Evolutionary conservation across 2,329 filamentous ascomycete species (phyloP), one percentile per base, ranked within the genome.

Genomic region (Fusarium falciforme): DNA sequence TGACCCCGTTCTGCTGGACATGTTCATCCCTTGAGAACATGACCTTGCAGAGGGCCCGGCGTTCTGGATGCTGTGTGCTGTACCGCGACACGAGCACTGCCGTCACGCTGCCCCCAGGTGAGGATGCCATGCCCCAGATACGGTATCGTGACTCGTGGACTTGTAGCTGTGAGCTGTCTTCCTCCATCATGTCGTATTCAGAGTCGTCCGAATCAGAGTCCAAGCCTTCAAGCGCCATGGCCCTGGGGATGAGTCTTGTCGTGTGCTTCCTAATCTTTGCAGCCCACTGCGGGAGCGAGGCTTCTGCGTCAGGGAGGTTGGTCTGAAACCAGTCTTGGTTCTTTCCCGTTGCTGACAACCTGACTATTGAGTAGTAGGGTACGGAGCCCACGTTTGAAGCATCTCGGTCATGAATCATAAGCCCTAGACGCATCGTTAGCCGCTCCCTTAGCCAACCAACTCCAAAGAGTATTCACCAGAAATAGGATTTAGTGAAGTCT

Each of bases 321-420:
- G 85, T 87, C 67, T 90, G 85, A 69, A 86, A 88, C 89, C 89
- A 91, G 72, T 85, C 83, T 16, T 81, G 77, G 70, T 88, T 89
- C 3, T 82, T 84, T 5, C 84, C 80, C 0, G 88, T 89, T 10
- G 86, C 89, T 1, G 88, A 88, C 36, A 87, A 80, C 20, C 89
- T 86, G 33, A 87, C 83, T 11, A 89, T 82, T 0, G 88, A 87
- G 77, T 89, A 91, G 7, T 83, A 78, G 0, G 89, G 88, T 0
- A 81, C 80, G 0, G 80, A 67, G 1, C 76, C 68, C 31, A 74
- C 79, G 16, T 63, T 71, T 11, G 67, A 60, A 16, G 77, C 65
- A 22, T 77, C 70, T 8, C 80, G 79, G 12, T 73, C 79, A 25
- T 84, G 82, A 27, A 90, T 83, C 14, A 89, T 76, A 10, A 90